phyloP scores from a whole-genome alignment of 1,284 basidiomycete genomes.

The Irpex rosettiformis region DNA sequence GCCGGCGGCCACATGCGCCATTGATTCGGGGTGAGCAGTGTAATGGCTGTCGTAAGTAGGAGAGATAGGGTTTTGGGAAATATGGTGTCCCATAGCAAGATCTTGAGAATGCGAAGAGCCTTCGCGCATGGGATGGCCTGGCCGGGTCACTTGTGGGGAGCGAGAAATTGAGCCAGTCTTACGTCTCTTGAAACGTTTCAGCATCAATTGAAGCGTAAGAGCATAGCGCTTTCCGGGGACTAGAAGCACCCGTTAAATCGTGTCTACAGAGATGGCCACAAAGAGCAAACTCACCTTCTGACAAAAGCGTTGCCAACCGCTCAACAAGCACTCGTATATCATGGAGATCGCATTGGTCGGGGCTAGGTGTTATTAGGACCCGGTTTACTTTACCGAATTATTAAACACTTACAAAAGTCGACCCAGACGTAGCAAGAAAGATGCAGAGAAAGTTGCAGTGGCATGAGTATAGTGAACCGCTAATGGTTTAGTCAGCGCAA shows the following conservation, averaged over 20 bases:
- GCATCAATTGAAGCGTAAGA: conserved; percentile 81
- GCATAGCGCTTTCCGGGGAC: conserved; percentile 90
- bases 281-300: conserved; percentile 53
- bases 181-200: conserved; percentile 75
- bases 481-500: no score
- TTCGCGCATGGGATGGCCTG: conserved; percentile 24
- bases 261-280: conserved; percentile 12
- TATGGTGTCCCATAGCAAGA: conserved; percentile 19
- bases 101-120: conserved; percentile 24
- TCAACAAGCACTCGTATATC: conserved; percentile 79
- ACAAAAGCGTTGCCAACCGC: conserved; percentile 68
- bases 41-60: conserved; percentile 30
- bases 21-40: conserved; percentile 21
- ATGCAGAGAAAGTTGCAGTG: conserved; percentile 89
- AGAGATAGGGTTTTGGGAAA: conserved; percentile 20
- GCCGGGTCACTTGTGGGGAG: conserved; percentile 52
- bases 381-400: not conserved
- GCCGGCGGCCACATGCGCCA: conserved; percentile 13
- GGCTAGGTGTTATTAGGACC: conserved; percentile 40
- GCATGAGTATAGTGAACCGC: conserved; percentile 89
- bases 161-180: conserved; percentile 53
- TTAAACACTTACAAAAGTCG: conserved; percentile 70
- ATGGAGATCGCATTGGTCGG: conserved; percentile 76
- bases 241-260: conserved; percentile 26
- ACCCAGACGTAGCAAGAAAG: conserved; percentile 81